A percentile compares a stretch with the other conserved stretches of the same genome.
These are phyloP conservation scores for Prototheca stagnorum DNA, from an alignment of 163 green algal species.

Conservation along the genomic window DNA sequence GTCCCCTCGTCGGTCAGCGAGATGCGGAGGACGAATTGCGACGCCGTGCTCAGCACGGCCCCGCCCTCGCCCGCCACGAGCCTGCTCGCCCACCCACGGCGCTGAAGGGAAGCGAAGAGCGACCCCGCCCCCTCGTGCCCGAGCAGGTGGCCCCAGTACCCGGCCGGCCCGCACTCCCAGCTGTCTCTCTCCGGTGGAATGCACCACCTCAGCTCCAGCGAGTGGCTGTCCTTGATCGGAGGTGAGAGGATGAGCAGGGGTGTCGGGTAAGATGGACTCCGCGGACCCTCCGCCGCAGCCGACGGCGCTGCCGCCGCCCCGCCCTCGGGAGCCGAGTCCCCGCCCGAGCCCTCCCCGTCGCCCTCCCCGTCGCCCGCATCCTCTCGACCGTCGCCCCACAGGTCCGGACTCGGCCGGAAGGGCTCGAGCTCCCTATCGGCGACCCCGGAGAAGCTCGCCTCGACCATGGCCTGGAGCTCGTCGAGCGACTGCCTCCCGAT, in stretches of 20 bases:
- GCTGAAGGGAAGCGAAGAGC: slow-evolving; percentile 63
- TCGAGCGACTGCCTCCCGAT: slow-evolving; percentile 46
- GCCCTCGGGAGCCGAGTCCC: too few species aligned
- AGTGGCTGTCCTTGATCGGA: slow-evolving; percentile 56
- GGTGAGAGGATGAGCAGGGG: slow-evolving; percentile 22
- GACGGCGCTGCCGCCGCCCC: too few species aligned
- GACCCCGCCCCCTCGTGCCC: slow-evolving; percentile 76
- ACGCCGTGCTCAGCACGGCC: slow-evolving; percentile 21
- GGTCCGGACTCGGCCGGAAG: too few species aligned
- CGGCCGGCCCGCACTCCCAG: slow-evolving; percentile 40
- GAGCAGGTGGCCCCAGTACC: slow-evolving; percentile 82
- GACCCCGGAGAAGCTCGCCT: slow-evolving; percentile 32
- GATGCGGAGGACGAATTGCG: slow-evolving; percentile 30
- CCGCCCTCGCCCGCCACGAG: slow-evolving; percentile 63
- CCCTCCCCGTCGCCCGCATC: too few species aligned
- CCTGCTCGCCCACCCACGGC: slow-evolving; percentile 54
- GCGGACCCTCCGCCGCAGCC: too few species aligned
- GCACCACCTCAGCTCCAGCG: slow-evolving; percentile 57
- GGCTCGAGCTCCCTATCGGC: slow-evolving; percentile 27
- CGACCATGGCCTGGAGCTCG: slow-evolving; percentile 50
- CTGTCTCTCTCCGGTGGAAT: slow-evolving; percentile 34
- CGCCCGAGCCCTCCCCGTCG: too few species aligned
- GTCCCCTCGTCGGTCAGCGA: slow-evolving; percentile 59
- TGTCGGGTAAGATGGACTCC: too few species aligned
- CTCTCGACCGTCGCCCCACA: too few species aligned